These are phyloP conservation scores for Tetradesmus obliquus DNA, from an alignment of 139 green algal species.

Conservation along the genomic window DNA sequence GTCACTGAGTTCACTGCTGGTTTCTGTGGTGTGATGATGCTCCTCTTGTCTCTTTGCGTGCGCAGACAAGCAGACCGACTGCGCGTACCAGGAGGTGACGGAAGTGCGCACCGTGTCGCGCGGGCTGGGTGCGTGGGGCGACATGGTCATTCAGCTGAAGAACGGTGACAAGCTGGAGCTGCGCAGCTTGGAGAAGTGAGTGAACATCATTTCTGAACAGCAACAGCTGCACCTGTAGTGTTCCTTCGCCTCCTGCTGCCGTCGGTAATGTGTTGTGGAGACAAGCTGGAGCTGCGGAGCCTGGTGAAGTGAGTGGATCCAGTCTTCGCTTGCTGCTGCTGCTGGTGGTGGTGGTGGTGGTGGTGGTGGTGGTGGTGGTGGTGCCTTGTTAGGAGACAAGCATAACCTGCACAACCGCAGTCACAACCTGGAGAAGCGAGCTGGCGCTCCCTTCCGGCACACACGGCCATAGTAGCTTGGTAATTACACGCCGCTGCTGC, in stretches of 20 bases:
- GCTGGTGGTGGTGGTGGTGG: neutral
- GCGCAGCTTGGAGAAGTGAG: constrained; percentile 79
- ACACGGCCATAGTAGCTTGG: no score
- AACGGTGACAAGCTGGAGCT: constrained; percentile 88
- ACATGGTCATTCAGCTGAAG: constrained; percentile 84
- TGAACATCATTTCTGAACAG: neutral
- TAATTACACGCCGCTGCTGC: no score
- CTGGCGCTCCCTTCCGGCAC: no score
- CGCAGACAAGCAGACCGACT: constrained; percentile 52
- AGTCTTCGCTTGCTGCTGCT: neutral
- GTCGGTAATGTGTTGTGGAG: constrained; percentile 29
- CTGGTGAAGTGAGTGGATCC: constrained; percentile 68
- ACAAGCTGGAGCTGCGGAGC: constrained; percentile 87
- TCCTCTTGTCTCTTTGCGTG: neutral
- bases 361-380: no score
- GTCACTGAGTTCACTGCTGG: no score
- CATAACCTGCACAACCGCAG: no score
- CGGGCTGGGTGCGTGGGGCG: constrained; percentile 87
- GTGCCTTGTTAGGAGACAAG: no score
- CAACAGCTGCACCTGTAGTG: neutral
- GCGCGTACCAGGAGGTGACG: constrained; percentile 81
- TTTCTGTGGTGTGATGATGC: neutral
- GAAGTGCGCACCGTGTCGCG: constrained; percentile 81
- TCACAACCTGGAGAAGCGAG: no score
- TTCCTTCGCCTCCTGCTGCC: neutral